These are phyloP conservation scores for Nymphaea thermarum DNA, from an alignment of 164 flowering plant genomes.

Conservation along the genomic window DNA sequence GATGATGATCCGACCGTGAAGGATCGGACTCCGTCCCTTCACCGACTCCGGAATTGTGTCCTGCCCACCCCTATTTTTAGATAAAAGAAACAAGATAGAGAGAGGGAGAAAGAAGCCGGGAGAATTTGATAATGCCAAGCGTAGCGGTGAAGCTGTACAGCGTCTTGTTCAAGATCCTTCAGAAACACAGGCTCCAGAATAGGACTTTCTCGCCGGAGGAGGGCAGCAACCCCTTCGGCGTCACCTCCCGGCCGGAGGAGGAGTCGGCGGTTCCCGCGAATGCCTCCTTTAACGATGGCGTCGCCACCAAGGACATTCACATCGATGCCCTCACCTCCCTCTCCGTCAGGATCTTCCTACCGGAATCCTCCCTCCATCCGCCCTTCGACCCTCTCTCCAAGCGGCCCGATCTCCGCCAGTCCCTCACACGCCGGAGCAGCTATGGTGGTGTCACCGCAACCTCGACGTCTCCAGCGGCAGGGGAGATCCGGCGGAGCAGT, in stretches of 20 bases:
- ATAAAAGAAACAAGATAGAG: background rate
- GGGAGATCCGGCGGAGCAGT: background rate
- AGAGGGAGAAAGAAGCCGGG: constrained; percentile 4
- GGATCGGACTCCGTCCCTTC: no score
- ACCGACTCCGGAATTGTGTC: no score
- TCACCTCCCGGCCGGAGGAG: constrained; percentile 63
- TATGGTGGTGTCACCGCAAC: constrained; percentile 10
- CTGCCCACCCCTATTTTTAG: no score
- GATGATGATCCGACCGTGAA: no score
- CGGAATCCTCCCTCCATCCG: constrained; percentile 28
- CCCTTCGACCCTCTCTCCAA: background rate
- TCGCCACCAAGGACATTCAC: constrained; percentile 91
- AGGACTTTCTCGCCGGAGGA: constrained; percentile 30
- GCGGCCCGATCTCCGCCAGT: no score
- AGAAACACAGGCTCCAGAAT: constrained; percentile 73
- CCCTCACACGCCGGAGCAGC: constrained; percentile 13
- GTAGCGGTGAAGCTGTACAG: constrained; percentile 84
- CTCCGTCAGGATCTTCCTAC: constrained; percentile 52
- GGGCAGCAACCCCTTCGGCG: constrained; percentile 39
- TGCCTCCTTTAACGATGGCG: constrained; percentile 77
- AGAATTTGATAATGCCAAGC: constrained; percentile 46
- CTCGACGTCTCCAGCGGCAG: constrained; percentile 4
- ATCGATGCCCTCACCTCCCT: constrained; percentile 56
- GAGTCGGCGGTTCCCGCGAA: constrained; percentile 48
- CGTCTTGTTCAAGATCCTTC: constrained; percentile 73